Evolutionary conservation across 2,329 filamentous ascomycete species (phyloP), one percentile per base, ranked within the genome.

Genomic region (Plenodomus tracheiphilus): DNA sequence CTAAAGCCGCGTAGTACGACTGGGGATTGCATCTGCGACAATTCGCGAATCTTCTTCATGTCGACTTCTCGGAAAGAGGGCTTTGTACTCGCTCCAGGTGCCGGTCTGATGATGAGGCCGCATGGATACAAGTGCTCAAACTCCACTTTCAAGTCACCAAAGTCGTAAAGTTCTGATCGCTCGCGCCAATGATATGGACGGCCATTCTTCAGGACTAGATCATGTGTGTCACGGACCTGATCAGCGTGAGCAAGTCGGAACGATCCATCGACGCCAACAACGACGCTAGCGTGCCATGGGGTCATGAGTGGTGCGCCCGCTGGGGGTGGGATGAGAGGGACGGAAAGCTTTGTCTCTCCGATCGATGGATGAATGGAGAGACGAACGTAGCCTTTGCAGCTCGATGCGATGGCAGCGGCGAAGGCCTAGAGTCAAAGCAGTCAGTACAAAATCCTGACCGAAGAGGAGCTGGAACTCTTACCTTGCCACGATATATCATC

Each of bases 1-100:
- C 72, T 56, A 38, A 84, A 83, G 0, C 76, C 79, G 1, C 82
- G 77, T 1, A 84, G 64, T 2, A 84, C 57, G 2, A 84, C 68
- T 0, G 81, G 81, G 0, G 81, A 84, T 56, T 79, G 79, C 20
- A 69, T 55, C 50, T 82, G 75, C 0, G 81, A 68, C 0, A 84
- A 61, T 0, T 63, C 53, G 0, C 79, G 73, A 0, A 81, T 70
- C 55, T 78, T 81, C 1, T 58, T 22, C 0, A 74, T 72, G 46
- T 80, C 72, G n/a, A 81, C 58, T 11, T 79, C 72, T 0, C 68
- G 56, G 11, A 81, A 72, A 0, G 70, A 71, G 0, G 62, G 55
- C 11, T 43, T 25, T 25, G 50, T 53, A 22, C 39, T 2, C 22
- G 22, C 22, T 0, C 47, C 51, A 4, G 43, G 21, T 11, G 49